Conservation (phyloP, 139 green algal genomes). For the Edaphochlamys debaryana region DNA sequence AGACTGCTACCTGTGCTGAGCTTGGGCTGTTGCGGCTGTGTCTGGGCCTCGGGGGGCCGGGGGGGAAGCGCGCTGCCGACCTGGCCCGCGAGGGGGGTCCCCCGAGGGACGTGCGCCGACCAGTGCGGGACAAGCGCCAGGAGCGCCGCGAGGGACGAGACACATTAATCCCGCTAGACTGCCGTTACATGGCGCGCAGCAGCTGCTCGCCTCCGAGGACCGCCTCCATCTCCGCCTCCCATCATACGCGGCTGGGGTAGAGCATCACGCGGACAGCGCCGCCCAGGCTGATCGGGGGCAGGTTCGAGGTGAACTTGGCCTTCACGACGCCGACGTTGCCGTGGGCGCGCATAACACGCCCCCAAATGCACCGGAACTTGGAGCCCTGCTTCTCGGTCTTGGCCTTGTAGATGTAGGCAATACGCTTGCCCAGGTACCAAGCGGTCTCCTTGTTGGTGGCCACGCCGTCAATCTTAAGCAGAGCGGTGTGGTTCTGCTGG, state of each 20-base stretch:
- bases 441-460: slow-evolving; percentile 86
- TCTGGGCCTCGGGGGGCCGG: no score
- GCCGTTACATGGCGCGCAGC: slow-evolving; percentile 18
- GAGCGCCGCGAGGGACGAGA: no score
- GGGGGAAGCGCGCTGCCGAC: no score
- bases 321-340: slow-evolving; percentile 91
- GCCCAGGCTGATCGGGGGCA: slow-evolving; percentile 88
- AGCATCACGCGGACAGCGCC: slow-evolving; percentile 87
- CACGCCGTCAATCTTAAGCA: slow-evolving; percentile 96
- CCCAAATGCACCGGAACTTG: slow-evolving; percentile 95
- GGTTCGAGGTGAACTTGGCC: slow-evolving; percentile 97
- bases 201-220: slow-evolving; percentile 1
- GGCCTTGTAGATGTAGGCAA: slow-evolving; percentile 99
- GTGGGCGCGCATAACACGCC: slow-evolving; percentile 91
- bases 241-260: slow-evolving; percentile 85
- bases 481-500: slow-evolving; percentile 88
- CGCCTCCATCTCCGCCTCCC: not conserved
- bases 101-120: no score
- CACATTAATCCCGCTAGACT: not conserved
- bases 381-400: slow-evolving; percentile 97
- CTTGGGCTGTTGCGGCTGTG: no score
- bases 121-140: no score
- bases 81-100: no score
- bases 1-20: no score
- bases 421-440: slow-evolving; percentile 97